Conservation (phyloP, 2,329 filamentous ascomycete species). For the Macrophomina pseudophaseolina region DNA sequence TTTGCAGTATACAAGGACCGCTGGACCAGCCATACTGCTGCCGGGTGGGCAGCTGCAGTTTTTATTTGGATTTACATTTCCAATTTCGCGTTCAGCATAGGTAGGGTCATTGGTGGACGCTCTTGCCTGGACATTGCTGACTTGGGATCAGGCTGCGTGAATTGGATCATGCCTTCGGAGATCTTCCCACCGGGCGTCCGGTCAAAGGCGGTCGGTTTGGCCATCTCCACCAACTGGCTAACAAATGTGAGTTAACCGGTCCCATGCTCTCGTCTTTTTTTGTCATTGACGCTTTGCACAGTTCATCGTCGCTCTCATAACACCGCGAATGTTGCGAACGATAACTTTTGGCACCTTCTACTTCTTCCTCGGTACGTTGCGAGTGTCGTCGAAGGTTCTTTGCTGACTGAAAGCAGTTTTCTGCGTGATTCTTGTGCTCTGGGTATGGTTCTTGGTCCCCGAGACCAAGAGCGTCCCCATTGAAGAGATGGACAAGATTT, state of each 20-base stretch:
- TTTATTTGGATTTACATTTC: background rate
- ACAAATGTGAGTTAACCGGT: too few species aligned
- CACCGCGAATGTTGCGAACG: conserved; percentile 65
- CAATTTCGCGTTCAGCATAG: background rate
- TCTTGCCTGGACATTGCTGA: too few species aligned
- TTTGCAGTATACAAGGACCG: conserved; percentile 16
- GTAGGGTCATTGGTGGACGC: background rate
- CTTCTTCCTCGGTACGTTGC: conserved; percentile 27
- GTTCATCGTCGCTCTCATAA: conserved; percentile 68
- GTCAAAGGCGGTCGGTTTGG: background rate
- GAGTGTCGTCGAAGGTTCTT: too few species aligned
- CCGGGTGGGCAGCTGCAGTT: background rate
- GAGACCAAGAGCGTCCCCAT: conserved; percentile 39
- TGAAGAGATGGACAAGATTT: conserved; percentile 39
- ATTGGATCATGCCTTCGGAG: background rate
- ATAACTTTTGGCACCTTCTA: conserved; percentile 53
- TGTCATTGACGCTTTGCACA: conserved; percentile 63
- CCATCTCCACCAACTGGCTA: background rate
- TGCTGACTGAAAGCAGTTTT: conserved; percentile 37
- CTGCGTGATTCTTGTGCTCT: conserved; percentile 35
- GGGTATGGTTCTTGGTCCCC: conserved; percentile 37
- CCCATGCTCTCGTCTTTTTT: too few species aligned
- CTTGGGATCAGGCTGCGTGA: too few species aligned
- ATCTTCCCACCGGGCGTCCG: background rate
- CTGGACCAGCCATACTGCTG: background rate